Base-by-base conservation (phyloP, 1,284 basidiomycete species). In the Porphyrellus sp. region DNA sequence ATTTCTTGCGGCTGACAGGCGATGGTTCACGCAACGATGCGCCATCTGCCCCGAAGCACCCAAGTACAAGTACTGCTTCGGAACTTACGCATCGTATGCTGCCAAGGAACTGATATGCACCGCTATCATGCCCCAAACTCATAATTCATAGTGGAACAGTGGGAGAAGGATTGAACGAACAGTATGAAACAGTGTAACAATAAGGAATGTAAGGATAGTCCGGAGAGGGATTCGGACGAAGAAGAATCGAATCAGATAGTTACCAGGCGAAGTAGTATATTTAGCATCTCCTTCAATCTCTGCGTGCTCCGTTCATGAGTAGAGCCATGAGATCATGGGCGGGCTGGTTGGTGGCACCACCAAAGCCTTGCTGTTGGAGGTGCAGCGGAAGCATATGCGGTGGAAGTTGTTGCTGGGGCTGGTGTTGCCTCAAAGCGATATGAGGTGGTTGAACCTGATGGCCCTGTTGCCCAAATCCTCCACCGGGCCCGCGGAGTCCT, bases 261-360 rank as follows among this genome's bases (percentile, higher is more conserved):
- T 46, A 57, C 48, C 50, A 42, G 43, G 46, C 35, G 8, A 44
- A 37, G 47, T 55, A 64, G 46, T 49, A 59, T 63, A 52, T 56
- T 56, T 49, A 56, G 48, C 44, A 42, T 53, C 49, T 45, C 57
- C 40, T 52, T 79, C 72, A 88, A 58, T 88, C 85, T 69, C 85
- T 75, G 70, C 73, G 77, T 55, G 71, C 63, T 48, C 83, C 84
- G 50, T 84, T 84, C 86, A 90, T 85, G 58, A 90, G 76, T 55
- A 90, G 76, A 38, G 88, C 82, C 82, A 90, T 89, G 58, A 90
- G 70, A 64, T 90, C 88, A 56, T 84, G 83, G 38, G 81, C 72
- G 30, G 81, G 78, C 61, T 82, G 84, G 54, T 73, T 78, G 64
- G 71, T 76, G 16, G 74, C 70, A 35, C 72, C 60, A 28, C 74